Conservation (phyloP, 2,329 filamentous ascomycete species). For the Pseudogymnoascus sp. region DNA sequence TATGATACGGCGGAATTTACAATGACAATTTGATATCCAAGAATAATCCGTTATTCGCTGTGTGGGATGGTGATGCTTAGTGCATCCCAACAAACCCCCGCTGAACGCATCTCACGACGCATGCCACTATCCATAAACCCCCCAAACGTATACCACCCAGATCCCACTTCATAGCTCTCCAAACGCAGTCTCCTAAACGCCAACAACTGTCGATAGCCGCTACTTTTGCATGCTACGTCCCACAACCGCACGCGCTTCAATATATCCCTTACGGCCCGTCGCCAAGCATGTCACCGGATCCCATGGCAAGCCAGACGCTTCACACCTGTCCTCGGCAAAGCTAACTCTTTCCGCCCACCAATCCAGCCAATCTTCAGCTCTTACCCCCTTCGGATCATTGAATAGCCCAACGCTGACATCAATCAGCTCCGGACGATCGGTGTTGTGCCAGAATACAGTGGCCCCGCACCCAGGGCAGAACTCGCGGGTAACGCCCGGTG, state of each 20-base stretch:
- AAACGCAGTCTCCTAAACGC: background rate
- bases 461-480: slow-evolving; percentile 59
- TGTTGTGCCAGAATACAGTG: slow-evolving; percentile 55
- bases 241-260: background rate
- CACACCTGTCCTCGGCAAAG: slow-evolving; percentile 33
- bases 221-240: background rate
- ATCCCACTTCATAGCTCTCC: background rate
- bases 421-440: slow-evolving; percentile 46
- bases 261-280: background rate
- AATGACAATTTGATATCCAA: background rate
- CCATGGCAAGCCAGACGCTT: background rate
- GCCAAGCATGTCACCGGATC: background rate
- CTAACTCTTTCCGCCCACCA: slow-evolving; percentile 55
- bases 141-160: background rate
- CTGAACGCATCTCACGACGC: background rate
- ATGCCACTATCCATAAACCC: background rate
- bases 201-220: background rate
- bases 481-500: slow-evolving; percentile 45
- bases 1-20: background rate
- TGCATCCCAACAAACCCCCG: background rate
- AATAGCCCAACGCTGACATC: slow-evolving; percentile 59
- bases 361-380: slow-evolving; percentile 52
- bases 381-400: slow-evolving; percentile 42
- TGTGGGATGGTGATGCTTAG: background rate
- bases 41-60: background rate